phyloP scores from a whole-genome alignment of 192 early-diverging fungal genomes.

The Podila epigama region DNA sequence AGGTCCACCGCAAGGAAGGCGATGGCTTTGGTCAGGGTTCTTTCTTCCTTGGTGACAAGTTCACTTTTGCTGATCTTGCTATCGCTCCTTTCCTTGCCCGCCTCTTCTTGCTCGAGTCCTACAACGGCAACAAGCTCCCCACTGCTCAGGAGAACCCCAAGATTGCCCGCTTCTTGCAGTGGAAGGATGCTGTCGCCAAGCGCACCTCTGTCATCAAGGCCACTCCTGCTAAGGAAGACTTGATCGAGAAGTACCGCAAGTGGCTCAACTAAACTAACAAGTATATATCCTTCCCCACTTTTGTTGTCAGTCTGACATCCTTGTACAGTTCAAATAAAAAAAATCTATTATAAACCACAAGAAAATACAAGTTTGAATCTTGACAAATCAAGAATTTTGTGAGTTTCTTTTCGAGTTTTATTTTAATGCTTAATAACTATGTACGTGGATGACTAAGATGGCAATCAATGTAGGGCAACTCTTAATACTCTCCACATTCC shows the following conservation, averaged over 20 bases:
- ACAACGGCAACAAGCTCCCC: conserved; percentile 24
- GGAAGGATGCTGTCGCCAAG: conserved; percentile 35
- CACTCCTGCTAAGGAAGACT: conserved; percentile 26
- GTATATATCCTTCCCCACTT: too few relatives aligned
- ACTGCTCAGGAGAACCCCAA: conserved; percentile 24
- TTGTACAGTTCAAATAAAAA: too few relatives aligned
- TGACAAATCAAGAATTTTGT: too few relatives aligned
- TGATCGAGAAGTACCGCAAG: conserved; percentile 24
- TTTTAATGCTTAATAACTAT: too few relatives aligned
- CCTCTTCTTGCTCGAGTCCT: conserved; percentile 27
- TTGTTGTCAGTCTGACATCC: too few relatives aligned
- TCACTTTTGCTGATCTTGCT: conserved; percentile 56
- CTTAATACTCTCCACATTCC: conserved; percentile 55
- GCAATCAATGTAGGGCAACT: too few relatives aligned
- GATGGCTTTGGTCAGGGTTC: conserved; percentile 44
- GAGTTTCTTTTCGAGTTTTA: too few relatives aligned
- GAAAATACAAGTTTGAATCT: too few relatives aligned
- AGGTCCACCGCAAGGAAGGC: conserved; percentile 25
- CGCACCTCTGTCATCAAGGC: conserved; percentile 28
- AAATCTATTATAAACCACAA: too few relatives aligned
- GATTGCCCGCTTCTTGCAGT: conserved; percentile 41
- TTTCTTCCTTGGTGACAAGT: conserved; percentile 56
- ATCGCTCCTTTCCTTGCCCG: conserved; percentile 55
- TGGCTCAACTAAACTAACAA: conserved; percentile 21
- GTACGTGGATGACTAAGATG: too few relatives aligned